Evolutionary conservation across 805 yeast species (phyloP).

Genomic region (Suhomyces tanzawaensis): DNA sequence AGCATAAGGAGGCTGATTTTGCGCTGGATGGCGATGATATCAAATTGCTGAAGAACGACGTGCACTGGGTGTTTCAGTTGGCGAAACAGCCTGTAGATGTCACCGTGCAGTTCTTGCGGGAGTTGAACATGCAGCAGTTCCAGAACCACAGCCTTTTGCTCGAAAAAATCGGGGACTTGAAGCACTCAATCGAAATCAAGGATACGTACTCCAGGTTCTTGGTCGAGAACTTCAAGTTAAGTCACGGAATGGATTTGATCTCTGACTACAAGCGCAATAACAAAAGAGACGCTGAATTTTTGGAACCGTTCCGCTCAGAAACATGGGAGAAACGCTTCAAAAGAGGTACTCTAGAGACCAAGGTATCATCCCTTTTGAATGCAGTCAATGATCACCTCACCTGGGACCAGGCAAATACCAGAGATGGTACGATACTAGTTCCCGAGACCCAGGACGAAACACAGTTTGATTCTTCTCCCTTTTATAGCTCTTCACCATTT

Average conservation of each 20-base stretch:
- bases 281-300: slow-evolving; percentile 2
- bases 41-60: slow-evolving; percentile 6
- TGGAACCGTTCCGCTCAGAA: slow-evolving; percentile 5
- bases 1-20: not conserved
- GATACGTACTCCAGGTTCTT: slow-evolving; percentile 34
- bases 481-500: no score
- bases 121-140: slow-evolving; percentile 21
- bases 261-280: slow-evolving; percentile 25
- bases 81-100: slow-evolving; percentile 5
- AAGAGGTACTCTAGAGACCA: no score
- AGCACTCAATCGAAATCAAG: slow-evolving; percentile 20
- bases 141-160: slow-evolving; percentile 19
- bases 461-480: no score
- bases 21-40: not conserved
- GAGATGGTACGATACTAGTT: no score
- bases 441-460: no score
- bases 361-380: no score
- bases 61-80: slow-evolving; percentile 23
- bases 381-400: no score
- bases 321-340: not conserved
- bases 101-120: slow-evolving; percentile 16
- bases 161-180: slow-evolving; percentile 18
- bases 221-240: slow-evolving; percentile 31
- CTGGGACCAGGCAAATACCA: no score
- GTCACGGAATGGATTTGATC: slow-evolving; percentile 35